Conservation (phyloP, 1,284 basidiomycete genomes). For the Moesziomyces globuligerus region DNA sequence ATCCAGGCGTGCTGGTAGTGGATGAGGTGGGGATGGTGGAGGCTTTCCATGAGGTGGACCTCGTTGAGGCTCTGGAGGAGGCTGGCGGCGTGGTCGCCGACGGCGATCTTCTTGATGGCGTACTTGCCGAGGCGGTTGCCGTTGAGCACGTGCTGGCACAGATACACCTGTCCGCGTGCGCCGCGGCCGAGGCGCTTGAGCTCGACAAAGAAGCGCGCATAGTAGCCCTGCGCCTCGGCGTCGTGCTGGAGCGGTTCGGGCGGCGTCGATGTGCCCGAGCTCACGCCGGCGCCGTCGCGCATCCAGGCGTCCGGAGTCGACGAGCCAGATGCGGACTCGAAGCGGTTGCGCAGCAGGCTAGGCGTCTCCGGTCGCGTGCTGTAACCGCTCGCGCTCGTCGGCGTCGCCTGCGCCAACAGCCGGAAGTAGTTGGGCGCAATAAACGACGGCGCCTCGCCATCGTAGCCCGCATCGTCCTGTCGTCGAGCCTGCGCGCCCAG, state of each 20-base stretch:
- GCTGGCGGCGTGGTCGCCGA: conserved; percentile 74
- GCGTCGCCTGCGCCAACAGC: conserved; percentile 43
- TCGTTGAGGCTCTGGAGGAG: conserved; percentile 66
- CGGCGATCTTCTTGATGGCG: conserved; percentile 93
- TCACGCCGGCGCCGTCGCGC: neutral
- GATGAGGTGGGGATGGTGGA: conserved; percentile 90
- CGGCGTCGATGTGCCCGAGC: conserved; percentile 10
- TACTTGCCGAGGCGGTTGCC: conserved; percentile 77
- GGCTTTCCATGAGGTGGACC: conserved; percentile 83
- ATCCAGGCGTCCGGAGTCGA: conserved; percentile 13
- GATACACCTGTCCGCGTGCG: conserved; percentile 86
- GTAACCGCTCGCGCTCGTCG: conserved; percentile 1
- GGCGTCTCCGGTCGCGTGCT: conserved; percentile 10
- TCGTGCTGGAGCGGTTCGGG: conserved; percentile 25
- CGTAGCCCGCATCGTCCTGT: neutral
- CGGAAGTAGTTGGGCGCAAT: conserved; percentile 60
- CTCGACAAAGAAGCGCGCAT: conserved; percentile 82
- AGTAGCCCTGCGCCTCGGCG: conserved; percentile 69
- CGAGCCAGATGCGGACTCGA: conserved; percentile 23
- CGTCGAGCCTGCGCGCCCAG: neutral
- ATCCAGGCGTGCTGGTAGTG: conserved; percentile 96
- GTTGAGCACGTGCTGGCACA: conserved; percentile 85
- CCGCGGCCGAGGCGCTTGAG: conserved; percentile 88
- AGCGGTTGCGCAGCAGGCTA: conserved; percentile 14
- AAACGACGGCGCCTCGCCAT: conserved; percentile 14